phyloP scores from a whole-genome alignment of 495 filamentous ascomycete species.

The Xylona heveae region DNA sequence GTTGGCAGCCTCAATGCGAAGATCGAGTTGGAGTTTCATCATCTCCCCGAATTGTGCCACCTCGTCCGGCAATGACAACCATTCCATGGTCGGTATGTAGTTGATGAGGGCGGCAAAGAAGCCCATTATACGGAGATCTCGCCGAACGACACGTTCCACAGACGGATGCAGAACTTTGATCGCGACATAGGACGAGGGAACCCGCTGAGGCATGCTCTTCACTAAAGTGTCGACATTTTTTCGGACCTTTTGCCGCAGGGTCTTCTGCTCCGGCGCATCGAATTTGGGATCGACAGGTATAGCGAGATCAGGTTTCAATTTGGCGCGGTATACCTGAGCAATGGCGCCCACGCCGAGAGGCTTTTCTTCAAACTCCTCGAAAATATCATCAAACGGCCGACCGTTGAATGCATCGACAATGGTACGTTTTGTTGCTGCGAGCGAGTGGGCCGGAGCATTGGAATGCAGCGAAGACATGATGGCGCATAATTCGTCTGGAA shows the following conservation, averaged over 20 bases:
- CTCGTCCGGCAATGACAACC: constrained; percentile 91
- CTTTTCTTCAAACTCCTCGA: constrained; percentile 84
- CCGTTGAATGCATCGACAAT: constrained; percentile 66
- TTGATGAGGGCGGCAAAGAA: constrained; percentile 82
- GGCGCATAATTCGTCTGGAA: constrained; percentile 79
- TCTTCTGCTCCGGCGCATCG: constrained; percentile 20
- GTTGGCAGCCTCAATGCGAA: constrained; percentile 88
- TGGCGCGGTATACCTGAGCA: constrained; percentile 94
- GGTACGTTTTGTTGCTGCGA: constrained; percentile 57
- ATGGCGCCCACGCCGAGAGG: constrained; percentile 92
- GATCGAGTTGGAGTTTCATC: constrained; percentile 92
- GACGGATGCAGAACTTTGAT: constrained; percentile 90
- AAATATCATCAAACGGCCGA: constrained; percentile 68
- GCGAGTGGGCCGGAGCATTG: constrained; percentile 74
- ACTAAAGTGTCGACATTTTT: constrained; percentile 71
- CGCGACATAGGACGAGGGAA: constrained; percentile 84
- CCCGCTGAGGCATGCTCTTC: constrained; percentile 63
- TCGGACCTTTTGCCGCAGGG: constrained; percentile 42
- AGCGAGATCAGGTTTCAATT: constrained; percentile 61
- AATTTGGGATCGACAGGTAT: constrained; percentile 34
- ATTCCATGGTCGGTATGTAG: constrained; percentile 83
- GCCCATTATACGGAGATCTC: constrained; percentile 81
- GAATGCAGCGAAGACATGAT: constrained; percentile 94
- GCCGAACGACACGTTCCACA: constrained; percentile 69
- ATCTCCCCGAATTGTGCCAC: constrained; percentile 88